These are phyloP conservation scores for Wickerhamomyces bovis DNA, from an alignment of 805 yeast species.

Conservation along the genomic window DNA sequence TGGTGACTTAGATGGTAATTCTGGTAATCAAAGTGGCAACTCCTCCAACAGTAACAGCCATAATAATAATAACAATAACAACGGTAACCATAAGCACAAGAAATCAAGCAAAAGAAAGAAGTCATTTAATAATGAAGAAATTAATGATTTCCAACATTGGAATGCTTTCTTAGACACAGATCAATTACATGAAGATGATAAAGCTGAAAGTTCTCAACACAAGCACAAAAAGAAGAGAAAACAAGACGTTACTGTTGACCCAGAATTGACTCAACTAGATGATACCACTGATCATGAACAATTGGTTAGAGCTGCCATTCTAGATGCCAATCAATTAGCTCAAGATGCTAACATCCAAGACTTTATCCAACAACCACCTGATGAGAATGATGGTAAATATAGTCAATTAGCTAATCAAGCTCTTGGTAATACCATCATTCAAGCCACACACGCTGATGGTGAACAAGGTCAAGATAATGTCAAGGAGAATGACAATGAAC, in stretches of 20 bases:
- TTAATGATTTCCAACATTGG: slow-evolving; percentile 25
- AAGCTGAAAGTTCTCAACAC: background rate
- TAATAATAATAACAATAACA: slow-evolving; percentile 13
- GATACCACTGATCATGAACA: slow-evolving; percentile 49
- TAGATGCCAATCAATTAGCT: slow-evolving; percentile 61
- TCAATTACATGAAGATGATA: slow-evolving; percentile 16
- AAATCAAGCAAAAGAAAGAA: slow-evolving; percentile 17
- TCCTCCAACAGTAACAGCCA: slow-evolving; percentile 13
- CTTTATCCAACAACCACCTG: slow-evolving; percentile 23
- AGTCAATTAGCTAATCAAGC: slow-evolving; percentile 5
- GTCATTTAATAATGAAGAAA: slow-evolving; percentile 16
- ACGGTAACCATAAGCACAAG: background rate
- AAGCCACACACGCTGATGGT: slow-evolving; percentile 11
- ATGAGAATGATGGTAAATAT: slow-evolving; percentile 7
- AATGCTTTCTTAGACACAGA: slow-evolving; percentile 24
- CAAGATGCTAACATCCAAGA: slow-evolving; percentile 31
- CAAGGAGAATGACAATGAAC: background rate
- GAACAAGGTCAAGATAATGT: background rate
- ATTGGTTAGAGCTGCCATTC: slow-evolving; percentile 62
- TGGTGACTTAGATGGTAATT: slow-evolving; percentile 43
- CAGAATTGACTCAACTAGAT: slow-evolving; percentile 48
- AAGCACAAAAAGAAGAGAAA: slow-evolving; percentile 6
- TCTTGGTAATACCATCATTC: slow-evolving; percentile 22
- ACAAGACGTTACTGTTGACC: slow-evolving; percentile 41
- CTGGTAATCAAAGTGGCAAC: slow-evolving; percentile 4